Conservation (phyloP, 2,329 filamentous ascomycete species). For the Bipolaris bicolor region DNA sequence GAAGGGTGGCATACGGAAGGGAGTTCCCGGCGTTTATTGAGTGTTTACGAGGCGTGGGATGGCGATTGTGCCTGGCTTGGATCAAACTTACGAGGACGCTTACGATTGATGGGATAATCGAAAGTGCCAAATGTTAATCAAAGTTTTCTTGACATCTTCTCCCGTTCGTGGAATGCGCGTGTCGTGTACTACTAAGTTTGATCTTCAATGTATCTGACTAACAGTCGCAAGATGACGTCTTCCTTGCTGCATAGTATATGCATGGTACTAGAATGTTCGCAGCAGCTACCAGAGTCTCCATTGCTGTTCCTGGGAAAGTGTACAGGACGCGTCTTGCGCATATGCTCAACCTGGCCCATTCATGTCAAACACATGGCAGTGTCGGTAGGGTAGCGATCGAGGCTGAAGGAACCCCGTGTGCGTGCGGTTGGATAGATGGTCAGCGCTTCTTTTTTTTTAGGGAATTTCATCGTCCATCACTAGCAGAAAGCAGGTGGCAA, state of each 20-base stretch:
- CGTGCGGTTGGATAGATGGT: not conserved
- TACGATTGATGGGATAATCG: not conserved
- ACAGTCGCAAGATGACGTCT: not conserved
- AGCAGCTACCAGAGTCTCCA: not conserved
- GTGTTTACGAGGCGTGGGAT: not conserved
- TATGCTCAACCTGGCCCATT: not conserved
- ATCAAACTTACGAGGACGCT: not conserved
- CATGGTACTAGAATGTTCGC: not conserved
- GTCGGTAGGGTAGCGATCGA: not conserved
- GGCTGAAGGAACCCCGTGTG: not conserved
- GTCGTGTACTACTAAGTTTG: not conserved
- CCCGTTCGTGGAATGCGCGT: not conserved
- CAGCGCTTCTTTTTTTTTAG: not conserved
- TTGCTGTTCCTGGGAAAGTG: not conserved
- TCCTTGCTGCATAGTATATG: not conserved
- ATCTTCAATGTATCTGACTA: not conserved
- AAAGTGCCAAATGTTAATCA: not conserved
- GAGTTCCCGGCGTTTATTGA: constrained; percentile 16
- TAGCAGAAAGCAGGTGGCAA: not conserved
- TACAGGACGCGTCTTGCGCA: not conserved
- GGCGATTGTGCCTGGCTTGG: not conserved
- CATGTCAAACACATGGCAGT: too few relatives aligned
- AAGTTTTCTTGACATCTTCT: not conserved
- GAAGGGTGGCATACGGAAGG: constrained; percentile 16
- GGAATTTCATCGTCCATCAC: not conserved